A percentile compares a stretch with the other conserved stretches of the same genome.
Conservation (phyloP, 2,329 filamentous ascomycete genomes). For the Eurotiales sp. region DNA sequence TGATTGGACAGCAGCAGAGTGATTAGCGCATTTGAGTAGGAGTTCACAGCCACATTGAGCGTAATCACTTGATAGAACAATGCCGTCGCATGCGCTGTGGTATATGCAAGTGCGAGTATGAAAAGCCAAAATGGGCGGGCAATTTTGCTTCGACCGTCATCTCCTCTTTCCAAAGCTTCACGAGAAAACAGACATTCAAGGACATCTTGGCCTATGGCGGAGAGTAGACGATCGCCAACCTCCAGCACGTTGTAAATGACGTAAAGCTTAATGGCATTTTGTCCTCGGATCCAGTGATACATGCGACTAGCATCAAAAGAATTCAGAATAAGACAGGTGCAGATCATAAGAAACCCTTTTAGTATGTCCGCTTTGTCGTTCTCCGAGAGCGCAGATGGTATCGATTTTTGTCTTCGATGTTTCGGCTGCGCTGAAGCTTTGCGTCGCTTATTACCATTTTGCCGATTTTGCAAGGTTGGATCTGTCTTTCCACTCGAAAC, state of each 20-base stretch:
- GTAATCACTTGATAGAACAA: constrained; percentile 98
- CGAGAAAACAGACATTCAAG: constrained; percentile 92
- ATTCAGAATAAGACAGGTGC: constrained; percentile 81
- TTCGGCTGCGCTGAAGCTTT: constrained; percentile 34
- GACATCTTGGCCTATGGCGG: constrained; percentile 90
- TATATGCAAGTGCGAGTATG: constrained; percentile 78
- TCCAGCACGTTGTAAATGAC: constrained; percentile 98
- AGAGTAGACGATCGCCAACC: constrained; percentile 79
- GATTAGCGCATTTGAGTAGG: constrained; percentile 91
- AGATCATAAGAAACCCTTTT: constrained; percentile 82
- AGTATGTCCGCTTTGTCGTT: constrained; percentile 94
- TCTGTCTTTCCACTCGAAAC: constrained; percentile 22
- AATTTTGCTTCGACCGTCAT: constrained; percentile 86
- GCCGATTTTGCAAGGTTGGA: constrained; percentile 11
- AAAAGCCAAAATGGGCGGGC: constrained; percentile 90
- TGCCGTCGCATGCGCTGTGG: constrained; percentile 78
- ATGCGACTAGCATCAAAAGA: constrained; percentile 91
- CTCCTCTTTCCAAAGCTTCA: constrained; percentile 83
- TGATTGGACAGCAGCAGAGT: constrained; percentile 94
- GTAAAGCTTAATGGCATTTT: constrained; percentile 96
- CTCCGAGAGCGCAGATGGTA: constrained; percentile 76
- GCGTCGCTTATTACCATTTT: constrained; percentile 26
- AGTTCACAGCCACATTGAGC: constrained; percentile 96
- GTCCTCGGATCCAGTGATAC: constrained; percentile 95
- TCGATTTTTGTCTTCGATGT: constrained; percentile 75